These are phyloP conservation scores for Neurospora sp. DNA, from an alignment of 495 filamentous ascomycete species.

Conservation along the genomic window DNA sequence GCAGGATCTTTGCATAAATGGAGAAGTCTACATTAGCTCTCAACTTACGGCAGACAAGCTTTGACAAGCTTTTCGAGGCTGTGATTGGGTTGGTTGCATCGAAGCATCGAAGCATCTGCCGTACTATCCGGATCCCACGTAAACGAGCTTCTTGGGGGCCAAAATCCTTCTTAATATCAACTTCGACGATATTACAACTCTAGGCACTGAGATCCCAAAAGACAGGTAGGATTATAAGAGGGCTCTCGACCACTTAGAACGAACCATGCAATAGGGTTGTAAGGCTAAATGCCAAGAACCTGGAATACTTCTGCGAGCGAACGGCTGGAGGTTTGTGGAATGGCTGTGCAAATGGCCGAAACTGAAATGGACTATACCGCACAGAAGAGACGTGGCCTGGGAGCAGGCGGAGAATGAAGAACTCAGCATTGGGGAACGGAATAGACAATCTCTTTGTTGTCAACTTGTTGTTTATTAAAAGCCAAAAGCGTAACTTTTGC, in stretches of 20 bases:
- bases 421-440: too few species aligned
- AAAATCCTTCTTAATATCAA: not conserved
- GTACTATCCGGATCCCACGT: not conserved
- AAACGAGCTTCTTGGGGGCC: not conserved
- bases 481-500: too few species aligned
- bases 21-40: not conserved
- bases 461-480: too few species aligned
- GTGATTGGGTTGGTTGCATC: not conserved
- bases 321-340: too few species aligned
- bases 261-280: not conserved
- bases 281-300: too few species aligned
- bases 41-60: not conserved
- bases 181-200: not conserved
- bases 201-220: not conserved
- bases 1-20: not conserved
- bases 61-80: not conserved
- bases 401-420: too few species aligned
- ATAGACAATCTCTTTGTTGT: too few species aligned
- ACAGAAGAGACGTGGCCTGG: too few species aligned
- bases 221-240: not conserved
- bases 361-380: too few species aligned
- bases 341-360: too few species aligned
- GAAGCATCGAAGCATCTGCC: not conserved
- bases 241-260: not conserved
- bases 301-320: too few species aligned